A percentile compares a stretch with the other conserved stretches of the same genome.
These are phyloP conservation scores for Thyridium curvatum DNA, from an alignment of 2,329 filamentous ascomycete genomes.

Conservation along the genomic window DNA sequence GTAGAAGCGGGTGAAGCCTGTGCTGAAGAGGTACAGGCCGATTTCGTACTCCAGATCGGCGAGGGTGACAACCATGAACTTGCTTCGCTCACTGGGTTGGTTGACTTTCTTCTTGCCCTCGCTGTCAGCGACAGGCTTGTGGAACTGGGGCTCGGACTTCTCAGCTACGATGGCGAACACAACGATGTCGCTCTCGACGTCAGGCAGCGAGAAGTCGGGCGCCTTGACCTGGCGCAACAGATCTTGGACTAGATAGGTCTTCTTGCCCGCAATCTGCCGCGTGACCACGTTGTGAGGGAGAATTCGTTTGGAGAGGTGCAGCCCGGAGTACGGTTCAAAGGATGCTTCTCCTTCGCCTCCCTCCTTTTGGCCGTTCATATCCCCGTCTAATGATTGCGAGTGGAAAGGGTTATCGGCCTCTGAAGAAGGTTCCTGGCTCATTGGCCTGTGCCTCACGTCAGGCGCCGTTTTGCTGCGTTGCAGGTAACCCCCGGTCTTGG, in stretches of 20 bases:
- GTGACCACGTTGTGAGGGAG: slow-evolving; percentile 76
- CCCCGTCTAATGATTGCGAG: slow-evolving; percentile 2
- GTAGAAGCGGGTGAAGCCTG: slow-evolving; percentile 89
- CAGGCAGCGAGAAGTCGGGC: slow-evolving; percentile 75
- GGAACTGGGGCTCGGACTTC: slow-evolving; percentile 73
- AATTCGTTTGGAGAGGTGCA: slow-evolving; percentile 77
- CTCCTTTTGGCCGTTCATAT: slow-evolving; percentile 21
- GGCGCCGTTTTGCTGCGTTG: slow-evolving; percentile 38
- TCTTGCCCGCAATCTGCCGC: slow-evolving; percentile 72
- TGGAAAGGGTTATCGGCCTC: neutral
- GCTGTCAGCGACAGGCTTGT: slow-evolving; percentile 38
- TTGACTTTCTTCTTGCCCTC: slow-evolving; percentile 41
- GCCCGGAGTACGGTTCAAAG: slow-evolving; percentile 81
- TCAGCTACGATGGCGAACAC: slow-evolving; percentile 82
- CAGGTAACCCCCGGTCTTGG: slow-evolving; percentile 20
- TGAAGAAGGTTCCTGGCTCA: no score
- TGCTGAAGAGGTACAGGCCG: slow-evolving; percentile 86
- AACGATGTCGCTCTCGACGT: slow-evolving; percentile 81
- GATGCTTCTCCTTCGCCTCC: slow-evolving; percentile 42
- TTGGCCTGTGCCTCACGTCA: neutral
- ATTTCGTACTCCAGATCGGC: slow-evolving; percentile 87
- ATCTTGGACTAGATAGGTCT: slow-evolving; percentile 71
- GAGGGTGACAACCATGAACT: slow-evolving; percentile 88
- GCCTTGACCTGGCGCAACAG: slow-evolving; percentile 75
- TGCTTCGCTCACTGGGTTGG: slow-evolving; percentile 51